Evolutionary conservation across 345 rosid genomes (phyloP).

Genomic region (Bruguiera gymnorhiza): DNA sequence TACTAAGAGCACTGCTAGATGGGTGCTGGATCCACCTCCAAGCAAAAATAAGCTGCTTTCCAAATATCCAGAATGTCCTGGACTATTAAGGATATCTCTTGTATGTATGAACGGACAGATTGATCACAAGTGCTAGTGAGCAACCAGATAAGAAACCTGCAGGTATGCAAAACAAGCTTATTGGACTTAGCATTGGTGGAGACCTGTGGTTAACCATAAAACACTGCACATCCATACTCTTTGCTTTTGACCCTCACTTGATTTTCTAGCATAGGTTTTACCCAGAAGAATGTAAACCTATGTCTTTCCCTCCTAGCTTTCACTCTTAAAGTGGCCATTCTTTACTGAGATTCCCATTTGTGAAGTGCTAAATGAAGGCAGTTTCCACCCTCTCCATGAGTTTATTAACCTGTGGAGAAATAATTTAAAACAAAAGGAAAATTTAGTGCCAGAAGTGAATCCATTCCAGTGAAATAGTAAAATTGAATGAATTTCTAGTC

Average conservation of each 20-base stretch:
- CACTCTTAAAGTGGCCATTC: constrained; percentile 58
- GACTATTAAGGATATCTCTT: too few relatives aligned
- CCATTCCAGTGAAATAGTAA: not conserved
- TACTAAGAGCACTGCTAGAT: too few relatives aligned
- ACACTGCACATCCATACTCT: too few relatives aligned
- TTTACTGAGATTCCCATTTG: constrained; percentile 61
- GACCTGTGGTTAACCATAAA: too few relatives aligned
- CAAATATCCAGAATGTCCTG: too few relatives aligned
- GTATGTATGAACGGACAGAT: constrained; percentile 9
- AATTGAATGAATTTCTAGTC: not conserved
- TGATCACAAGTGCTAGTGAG: constrained; percentile 48
- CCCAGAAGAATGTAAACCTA: constrained; percentile 55
- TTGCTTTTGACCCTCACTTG: too few relatives aligned
- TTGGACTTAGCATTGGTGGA: too few relatives aligned
- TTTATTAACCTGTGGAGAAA: constrained; percentile 44
- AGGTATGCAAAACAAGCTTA: not conserved
- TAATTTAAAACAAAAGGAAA: not conserved
- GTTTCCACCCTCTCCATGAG: constrained; percentile 64
- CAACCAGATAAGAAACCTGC: constrained; percentile 67
- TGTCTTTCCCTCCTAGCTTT: constrained; percentile 57
- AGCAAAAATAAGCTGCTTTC: too few relatives aligned
- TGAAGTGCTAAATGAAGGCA: constrained; percentile 63
- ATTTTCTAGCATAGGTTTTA: too few relatives aligned
- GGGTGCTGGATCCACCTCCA: too few relatives aligned
- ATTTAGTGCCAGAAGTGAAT: not conserved